These are phyloP conservation scores for Syzygium syzygioides DNA, from an alignment of 441 rosid genomes.

Conservation along the genomic window DNA sequence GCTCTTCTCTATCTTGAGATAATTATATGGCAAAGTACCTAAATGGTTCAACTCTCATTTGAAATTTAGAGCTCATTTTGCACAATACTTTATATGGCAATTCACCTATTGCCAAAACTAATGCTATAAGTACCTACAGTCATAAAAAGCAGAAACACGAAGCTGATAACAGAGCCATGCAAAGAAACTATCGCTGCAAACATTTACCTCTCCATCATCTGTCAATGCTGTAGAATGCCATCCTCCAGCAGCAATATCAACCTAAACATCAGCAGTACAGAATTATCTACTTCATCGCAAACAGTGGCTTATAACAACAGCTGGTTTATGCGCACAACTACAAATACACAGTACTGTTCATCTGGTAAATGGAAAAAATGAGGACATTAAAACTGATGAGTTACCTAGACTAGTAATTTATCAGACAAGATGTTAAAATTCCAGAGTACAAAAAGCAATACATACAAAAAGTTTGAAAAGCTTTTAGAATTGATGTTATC, in stretches of 20 bases:
- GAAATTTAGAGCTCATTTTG: not conserved
- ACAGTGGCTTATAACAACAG: not conserved
- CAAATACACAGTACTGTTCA: not conserved
- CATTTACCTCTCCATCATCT: constrained; percentile 65
- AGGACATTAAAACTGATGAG: not conserved
- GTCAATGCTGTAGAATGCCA: constrained; percentile 98
- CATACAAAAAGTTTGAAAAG: not conserved
- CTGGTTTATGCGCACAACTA: not conserved
- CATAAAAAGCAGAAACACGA: not conserved
- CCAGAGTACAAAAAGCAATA: not conserved
- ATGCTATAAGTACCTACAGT: not conserved
- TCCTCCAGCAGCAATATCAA: constrained; percentile 99
- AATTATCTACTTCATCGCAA: not conserved
- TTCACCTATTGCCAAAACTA: not conserved
- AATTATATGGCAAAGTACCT: not conserved
- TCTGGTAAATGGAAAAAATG: not conserved
- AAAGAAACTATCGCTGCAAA: not conserved
- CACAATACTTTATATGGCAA: not conserved
- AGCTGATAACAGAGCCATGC: not conserved
- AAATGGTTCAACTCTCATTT: not conserved
- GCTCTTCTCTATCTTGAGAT: not conserved
- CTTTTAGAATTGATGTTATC: not conserved
- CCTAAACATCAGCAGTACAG: constrained; percentile 34
- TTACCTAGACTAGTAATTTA: not conserved
- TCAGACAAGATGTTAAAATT: not conserved